Evolutionary conservation across 2,329 filamentous ascomycete species (phyloP), one percentile per base, ranked within the genome.

Genomic region (Penicillium sp.): DNA sequence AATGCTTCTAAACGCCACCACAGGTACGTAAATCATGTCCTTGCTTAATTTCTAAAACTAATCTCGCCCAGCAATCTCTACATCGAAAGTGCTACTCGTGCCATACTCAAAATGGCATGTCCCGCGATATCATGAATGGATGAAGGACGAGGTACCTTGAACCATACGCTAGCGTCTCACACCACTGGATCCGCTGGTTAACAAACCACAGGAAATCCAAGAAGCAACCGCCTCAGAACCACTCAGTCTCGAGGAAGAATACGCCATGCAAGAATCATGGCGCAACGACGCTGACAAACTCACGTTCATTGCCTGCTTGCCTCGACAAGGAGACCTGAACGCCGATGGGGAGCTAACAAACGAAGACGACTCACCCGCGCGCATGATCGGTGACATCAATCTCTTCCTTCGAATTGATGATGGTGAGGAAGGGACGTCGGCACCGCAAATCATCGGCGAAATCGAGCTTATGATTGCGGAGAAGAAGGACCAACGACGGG

Each of bases 221-320:
- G 83, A 88, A 77, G 90, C 91, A 58, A 98, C 94, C 0, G 93
- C 94, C 1, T 97, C 93, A 0, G 93, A 97, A 65, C 91, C 90
- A 0, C 84, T 98, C 55, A 88, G 86, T 0, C 82, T 97, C 0
- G 82, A 87, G 0, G 90, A 97, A 73, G 94, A 98, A 81, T 92
- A 95, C 76, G 86, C 87, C 54, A 98, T 97, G 88, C 94, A 97
- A 76, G 79, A 81, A n/a, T 92, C 88, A 66, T 98, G 94, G 94
- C 88, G 93, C 44, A 81, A 80, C 21, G 91, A 95, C 47, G 77
- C 81, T 29, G 93, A 98, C 78, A 98, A 98, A 79, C 77, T 98
- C 64, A 98, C 94, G 0, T 98, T 97, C 70, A 97, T 98, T 74
- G 78, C 91, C 58, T 97, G 92, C 73, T 79, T 83, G 9, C 84